Base-by-base conservation (phyloP, 495 filamentous ascomycete genomes). In the Annulohypoxylon bovei region DNA sequence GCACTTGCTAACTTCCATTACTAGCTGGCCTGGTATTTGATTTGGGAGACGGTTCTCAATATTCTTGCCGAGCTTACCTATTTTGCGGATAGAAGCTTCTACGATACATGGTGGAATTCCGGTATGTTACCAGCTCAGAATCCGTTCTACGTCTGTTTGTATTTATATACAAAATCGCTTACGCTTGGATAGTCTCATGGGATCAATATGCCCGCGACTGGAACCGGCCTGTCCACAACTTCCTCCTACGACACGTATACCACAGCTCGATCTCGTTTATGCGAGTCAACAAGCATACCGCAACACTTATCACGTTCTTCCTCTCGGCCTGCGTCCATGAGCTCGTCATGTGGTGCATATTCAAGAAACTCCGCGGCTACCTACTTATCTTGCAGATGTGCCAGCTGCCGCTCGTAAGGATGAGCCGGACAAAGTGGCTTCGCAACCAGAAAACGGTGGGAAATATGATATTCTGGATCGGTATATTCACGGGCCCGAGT, bases 1-100 rank as follows among this genome's bases (percentile, higher is more conserved):
- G 8, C 23, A 14, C 16, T 46, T 39, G 30, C 33, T 68, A 28
- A 57, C 59, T 22, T 16, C 44, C 44, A n/a, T 32, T 56, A 70
- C 60, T 63, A 74, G 72, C 55, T 81, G 58, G 77, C 83, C 18
- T 91, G 88, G 88, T 93, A 92, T 73, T 84, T 93, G 25, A 92
- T 93, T 73, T 93, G 91, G 91, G 91, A 93, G 79, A 90, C 89
- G 53, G 86, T 92, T 53, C 87, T 93, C 55, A 93, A 93, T 79
- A 85, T 91, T 37, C 76, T 93, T 4, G 91, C 90, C 4, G 91
- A 93, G 74, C 74, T 93, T 56, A 92, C 90, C 1, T 78, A 80
- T 37, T 93, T 93, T 73, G 90, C 91, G n/a, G 91, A 93, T 75
- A 88, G 91, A 47, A 86, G 86, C 49, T 93, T 93, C 79, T 93